phyloP scores from a whole-genome alignment of 257 asterid species.

The Verbascum thapsus region DNA sequence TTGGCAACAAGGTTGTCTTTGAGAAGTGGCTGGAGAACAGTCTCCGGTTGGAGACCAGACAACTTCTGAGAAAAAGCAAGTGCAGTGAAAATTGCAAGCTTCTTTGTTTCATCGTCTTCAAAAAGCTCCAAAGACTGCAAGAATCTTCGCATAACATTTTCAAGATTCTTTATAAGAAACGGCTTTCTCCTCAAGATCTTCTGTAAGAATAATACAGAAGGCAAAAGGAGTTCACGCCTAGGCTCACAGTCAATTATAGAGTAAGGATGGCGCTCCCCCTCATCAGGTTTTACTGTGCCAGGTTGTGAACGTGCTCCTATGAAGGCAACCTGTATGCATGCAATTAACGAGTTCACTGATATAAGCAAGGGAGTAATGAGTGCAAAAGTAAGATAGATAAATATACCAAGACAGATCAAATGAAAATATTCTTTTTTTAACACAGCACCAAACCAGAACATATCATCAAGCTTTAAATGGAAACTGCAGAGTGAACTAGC shows the following conservation, averaged over 20 bases:
- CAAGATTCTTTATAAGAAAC: conserved; percentile 20
- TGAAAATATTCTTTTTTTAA: not conserved
- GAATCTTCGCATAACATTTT: conserved; percentile 73
- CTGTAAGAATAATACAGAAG: conserved; percentile 34
- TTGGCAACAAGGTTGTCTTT: conserved; percentile 96
- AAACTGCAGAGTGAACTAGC: not conserved
- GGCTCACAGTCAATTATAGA: conserved; percentile 44
- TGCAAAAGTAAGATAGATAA: not conserved
- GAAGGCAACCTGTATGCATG: conserved; percentile 50
- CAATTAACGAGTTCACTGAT: not conserved
- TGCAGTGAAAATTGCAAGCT: conserved; percentile 97
- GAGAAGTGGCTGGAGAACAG: conserved; percentile 94
- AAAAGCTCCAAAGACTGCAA: conserved; percentile 93
- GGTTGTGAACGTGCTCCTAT: conserved; percentile 97
- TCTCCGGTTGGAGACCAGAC: conserved; percentile 98
- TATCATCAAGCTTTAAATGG: not conserved
- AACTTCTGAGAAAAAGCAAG: conserved; percentile 98
- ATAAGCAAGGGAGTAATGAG: not conserved
- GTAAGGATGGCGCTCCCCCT: not conserved
- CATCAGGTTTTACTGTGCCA: conserved; percentile 90
- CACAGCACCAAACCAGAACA: not conserved
- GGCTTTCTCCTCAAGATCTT: conserved; percentile 38
- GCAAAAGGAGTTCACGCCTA: conserved; percentile 57
- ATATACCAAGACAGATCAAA: not conserved
- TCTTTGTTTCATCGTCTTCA: conserved; percentile 94